Conservation (phyloP, 768 basidiomycete genomes). For the Cystofilobasidium capitatum region DNA sequence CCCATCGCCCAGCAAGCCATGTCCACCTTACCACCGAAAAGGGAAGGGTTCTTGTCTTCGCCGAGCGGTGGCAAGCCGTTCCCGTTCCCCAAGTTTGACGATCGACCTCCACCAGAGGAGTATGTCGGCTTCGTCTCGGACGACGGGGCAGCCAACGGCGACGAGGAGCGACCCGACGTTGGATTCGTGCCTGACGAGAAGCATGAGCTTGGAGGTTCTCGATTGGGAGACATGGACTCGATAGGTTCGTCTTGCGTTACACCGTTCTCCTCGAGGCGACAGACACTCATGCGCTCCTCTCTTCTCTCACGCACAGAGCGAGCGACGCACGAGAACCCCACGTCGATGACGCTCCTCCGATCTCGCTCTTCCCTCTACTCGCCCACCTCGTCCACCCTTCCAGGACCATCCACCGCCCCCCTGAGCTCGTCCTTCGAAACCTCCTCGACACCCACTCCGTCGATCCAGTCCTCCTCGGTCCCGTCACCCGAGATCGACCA, state of each 20-base stretch:
- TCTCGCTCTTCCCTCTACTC: not conserved
- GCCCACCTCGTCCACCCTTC: not conserved
- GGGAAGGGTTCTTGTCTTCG: no score
- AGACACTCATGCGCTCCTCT: not conserved
- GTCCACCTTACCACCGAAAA: not conserved
- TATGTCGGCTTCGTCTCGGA: not conserved
- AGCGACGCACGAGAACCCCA: slow-evolving; percentile 5
- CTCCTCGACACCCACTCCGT: not conserved
- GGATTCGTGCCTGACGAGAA: not conserved
- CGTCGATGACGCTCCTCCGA: not conserved
- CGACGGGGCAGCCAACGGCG: not conserved
- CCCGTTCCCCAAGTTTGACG: not conserved
- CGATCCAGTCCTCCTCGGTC: not conserved
- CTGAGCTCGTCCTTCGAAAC: not conserved
- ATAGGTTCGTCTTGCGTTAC: not conserved
- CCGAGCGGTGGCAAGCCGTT: not conserved
- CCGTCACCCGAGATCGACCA: not conserved
- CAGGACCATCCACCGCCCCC: not conserved
- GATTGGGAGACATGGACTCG: not conserved
- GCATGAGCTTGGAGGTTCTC: not conserved
- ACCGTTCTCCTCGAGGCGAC: not conserved
- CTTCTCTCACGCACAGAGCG: not conserved
- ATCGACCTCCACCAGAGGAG: not conserved
- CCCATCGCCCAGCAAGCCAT: not conserved
- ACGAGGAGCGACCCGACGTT: not conserved